phyloP scores from a whole-genome alignment of 768 basidiomycete genomes.

The Harrya chromipes region DNA sequence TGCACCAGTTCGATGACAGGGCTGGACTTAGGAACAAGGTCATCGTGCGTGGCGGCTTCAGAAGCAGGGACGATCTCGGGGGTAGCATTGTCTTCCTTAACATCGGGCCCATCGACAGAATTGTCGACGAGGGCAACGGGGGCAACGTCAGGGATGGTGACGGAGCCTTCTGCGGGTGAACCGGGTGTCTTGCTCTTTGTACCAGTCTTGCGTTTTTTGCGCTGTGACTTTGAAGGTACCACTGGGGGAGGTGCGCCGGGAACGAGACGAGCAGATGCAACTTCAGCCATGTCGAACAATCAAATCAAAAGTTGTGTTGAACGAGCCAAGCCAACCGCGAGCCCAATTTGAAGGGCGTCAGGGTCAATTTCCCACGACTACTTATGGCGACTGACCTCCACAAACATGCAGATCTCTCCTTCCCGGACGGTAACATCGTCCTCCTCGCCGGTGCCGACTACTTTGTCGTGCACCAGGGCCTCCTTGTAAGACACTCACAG shows the following conservation, averaged over 20 bases:
- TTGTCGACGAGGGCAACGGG: constrained; percentile 48
- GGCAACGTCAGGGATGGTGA: constrained; percentile 42
- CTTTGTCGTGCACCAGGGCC: constrained; percentile 67
- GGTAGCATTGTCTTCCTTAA: constrained; percentile 45
- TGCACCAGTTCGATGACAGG: constrained; percentile 75
- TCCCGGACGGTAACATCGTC: constrained; percentile 68
- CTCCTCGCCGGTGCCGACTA: constrained; percentile 54
- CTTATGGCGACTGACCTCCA: constrained; percentile 25
- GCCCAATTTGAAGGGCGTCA: constrained; percentile 14
- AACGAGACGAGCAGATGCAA: constrained; percentile 48
- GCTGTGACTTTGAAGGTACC: constrained; percentile 56
- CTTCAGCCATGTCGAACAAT: constrained; percentile 32
- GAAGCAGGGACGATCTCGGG: constrained; percentile 43
- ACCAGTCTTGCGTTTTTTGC: constrained; percentile 69
- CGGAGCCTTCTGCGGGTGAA: constrained; percentile 40
- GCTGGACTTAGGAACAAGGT: constrained; percentile 49
- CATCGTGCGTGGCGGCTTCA: constrained; percentile 44
- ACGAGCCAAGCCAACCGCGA: background rate
- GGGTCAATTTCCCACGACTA: constrained; percentile 17
- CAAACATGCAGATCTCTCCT: constrained; percentile 54
- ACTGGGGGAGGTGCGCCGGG: constrained; percentile 74
- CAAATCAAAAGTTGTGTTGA: background rate
- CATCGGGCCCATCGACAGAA: constrained; percentile 45
- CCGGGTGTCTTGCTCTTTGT: constrained; percentile 43
- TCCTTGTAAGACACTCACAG: constrained; percentile 61